These are phyloP conservation scores for Sugiyamaella castrensis DNA, from an alignment of 1,139 yeast genomes.

Conservation along the genomic window DNA sequence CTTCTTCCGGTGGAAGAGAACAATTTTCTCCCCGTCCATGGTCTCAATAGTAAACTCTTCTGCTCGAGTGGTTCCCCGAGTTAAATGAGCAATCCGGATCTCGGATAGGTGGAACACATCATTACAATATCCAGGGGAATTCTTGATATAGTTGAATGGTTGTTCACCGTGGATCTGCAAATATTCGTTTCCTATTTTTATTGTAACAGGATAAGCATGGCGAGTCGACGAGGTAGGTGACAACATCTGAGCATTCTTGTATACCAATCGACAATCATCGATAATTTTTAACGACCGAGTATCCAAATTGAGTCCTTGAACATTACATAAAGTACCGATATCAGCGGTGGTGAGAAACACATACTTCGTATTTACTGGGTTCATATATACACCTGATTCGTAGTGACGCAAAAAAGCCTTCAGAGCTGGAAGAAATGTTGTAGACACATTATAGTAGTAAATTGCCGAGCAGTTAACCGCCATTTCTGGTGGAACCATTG, in stretches of 20 bases:
- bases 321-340: constrained; percentile 24
- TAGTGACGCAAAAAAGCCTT: constrained; percentile 23
- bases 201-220: constrained; percentile 47
- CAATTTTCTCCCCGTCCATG: constrained; percentile 23
- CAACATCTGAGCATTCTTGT: constrained; percentile 17
- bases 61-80: constrained; percentile 50
- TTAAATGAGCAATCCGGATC: constrained; percentile 42
- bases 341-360: constrained; percentile 28
- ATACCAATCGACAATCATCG: constrained; percentile 26
- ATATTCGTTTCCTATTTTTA: constrained; percentile 69
- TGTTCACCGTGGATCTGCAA: constrained; percentile 52
- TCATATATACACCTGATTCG: constrained; percentile 25
- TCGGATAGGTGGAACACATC: constrained; percentile 30
- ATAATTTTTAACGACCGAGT: constrained; percentile 25
- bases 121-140: constrained; percentile 28
- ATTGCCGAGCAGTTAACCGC: constrained; percentile 53
- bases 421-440: constrained; percentile 42
- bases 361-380: constrained; percentile 27
- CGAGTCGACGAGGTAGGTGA: background rate
- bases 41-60: constrained; percentile 60
- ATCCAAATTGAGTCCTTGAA: constrained; percentile 26
- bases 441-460: constrained; percentile 61
- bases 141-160: constrained; percentile 49
- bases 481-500: constrained; percentile 47
- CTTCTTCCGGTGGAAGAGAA: constrained; percentile 20